Evolutionary conservation across 129 eudicot genomes (phyloP).

Genomic region (Flaveria bidentis): DNA sequence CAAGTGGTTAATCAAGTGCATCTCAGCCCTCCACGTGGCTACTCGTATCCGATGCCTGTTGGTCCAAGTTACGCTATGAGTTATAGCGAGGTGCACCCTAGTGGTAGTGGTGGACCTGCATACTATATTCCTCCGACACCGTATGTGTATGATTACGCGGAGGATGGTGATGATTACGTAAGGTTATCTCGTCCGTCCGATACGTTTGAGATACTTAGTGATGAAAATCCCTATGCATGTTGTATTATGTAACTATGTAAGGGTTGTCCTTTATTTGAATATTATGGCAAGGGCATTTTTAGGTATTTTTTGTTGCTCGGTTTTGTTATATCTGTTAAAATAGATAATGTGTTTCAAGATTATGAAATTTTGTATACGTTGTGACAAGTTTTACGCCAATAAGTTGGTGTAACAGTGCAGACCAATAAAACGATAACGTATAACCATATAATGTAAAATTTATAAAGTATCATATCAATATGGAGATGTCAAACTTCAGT

Average conservation of each 20-base stretch:
- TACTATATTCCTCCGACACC: slow-evolving; percentile 56
- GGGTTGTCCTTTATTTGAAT: not conserved
- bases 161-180: slow-evolving; percentile 31
- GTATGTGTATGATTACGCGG: slow-evolving; percentile 40
- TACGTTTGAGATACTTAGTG: slow-evolving; percentile 73
- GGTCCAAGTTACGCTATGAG: slow-evolving; percentile 49
- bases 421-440: too few species aligned
- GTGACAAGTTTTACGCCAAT: too few species aligned
- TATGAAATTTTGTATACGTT: not conserved
- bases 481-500: not conserved
- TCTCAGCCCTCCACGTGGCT: slow-evolving; percentile 52
- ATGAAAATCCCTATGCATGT: slow-evolving; percentile 82
- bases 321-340: not conserved
- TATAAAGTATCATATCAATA: too few species aligned
- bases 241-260: slow-evolving; percentile 57
- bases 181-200: slow-evolving; percentile 44
- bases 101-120: slow-evolving; percentile 42
- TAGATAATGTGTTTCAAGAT: not conserved
- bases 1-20: slow-evolving; percentile 50
- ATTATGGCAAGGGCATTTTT: not conserved
- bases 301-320: not conserved
- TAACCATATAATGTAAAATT: too few species aligned
- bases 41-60: slow-evolving; percentile 41
- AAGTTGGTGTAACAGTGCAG: too few species aligned
- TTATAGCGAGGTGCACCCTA: slow-evolving; percentile 63